These are phyloP conservation scores for Pisolithus albus DNA, from an alignment of 768 basidiomycete species.

Conservation along the genomic window DNA sequence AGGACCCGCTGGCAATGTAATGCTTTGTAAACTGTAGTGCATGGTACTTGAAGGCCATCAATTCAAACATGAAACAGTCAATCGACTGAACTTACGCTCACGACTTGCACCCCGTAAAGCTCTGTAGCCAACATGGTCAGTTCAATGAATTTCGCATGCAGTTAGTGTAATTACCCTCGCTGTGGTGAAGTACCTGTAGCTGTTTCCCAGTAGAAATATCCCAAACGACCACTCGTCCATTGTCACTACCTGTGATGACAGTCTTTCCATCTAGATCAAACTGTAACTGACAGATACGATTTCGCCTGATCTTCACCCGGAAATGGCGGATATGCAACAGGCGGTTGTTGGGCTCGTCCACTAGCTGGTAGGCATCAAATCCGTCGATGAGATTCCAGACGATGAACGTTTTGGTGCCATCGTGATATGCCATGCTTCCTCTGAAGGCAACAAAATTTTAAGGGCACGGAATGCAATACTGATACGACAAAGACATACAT, in stretches of 20 bases:
- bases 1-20: not conserved
- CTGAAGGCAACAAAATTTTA: not conserved
- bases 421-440: not conserved
- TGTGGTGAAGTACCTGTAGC: not conserved
- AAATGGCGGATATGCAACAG: not conserved
- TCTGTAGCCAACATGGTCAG: not conserved
- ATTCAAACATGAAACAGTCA: not conserved
- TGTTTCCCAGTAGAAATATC: not conserved
- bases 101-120: not conserved
- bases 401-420: not conserved
- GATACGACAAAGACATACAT: slow-evolving; percentile 1
- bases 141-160: not conserved
- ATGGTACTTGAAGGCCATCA: not conserved
- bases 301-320: not conserved
- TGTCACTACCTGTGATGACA: slow-evolving; percentile 2
- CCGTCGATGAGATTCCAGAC: slow-evolving; percentile 1
- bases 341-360: not conserved
- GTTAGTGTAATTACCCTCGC: not conserved
- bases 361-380: not conserved
- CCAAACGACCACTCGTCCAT: not conserved
- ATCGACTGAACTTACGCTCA: not conserved
- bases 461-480: not conserved
- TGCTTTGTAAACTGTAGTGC: not conserved
- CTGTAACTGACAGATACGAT: not conserved
- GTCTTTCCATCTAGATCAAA: not conserved